Conservation (phyloP, 116 monocot genomes). For the Trichopus zeylanicus region DNA sequence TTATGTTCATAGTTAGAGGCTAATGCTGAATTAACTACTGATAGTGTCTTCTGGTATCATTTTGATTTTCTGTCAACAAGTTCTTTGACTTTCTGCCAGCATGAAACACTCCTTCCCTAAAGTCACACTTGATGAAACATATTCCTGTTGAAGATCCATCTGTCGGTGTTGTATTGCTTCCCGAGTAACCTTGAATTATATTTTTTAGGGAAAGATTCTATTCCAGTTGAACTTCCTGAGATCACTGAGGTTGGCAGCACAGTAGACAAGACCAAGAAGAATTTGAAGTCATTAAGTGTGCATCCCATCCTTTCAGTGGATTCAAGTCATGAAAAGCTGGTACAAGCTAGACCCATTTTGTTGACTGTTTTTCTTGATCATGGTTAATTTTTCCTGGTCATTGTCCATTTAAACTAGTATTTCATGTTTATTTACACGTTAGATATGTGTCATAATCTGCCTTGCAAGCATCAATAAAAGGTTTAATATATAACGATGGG, state of each 20-base stretch:
- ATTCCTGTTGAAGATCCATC: neutral
- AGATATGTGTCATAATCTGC: too few relatives aligned
- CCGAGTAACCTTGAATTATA: neutral
- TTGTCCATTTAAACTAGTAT: neutral
- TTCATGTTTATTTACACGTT: neutral
- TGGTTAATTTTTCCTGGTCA: neutral
- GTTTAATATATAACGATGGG: too few relatives aligned
- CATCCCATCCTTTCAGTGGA: constrained; percentile 29
- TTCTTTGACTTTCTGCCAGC: neutral
- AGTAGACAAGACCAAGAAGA: constrained; percentile 26
- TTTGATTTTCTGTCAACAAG: too few relatives aligned
- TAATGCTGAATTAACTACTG: too few relatives aligned
- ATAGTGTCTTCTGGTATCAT: too few relatives aligned
- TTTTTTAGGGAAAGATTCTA: constrained; percentile 33
- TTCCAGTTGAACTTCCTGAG: constrained; percentile 40
- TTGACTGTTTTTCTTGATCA: neutral
- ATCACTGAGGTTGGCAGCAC: constrained; percentile 18
- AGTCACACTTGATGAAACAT: neutral
- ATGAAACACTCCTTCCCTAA: neutral
- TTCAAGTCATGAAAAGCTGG: constrained; percentile 17
- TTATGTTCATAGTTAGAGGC: neutral
- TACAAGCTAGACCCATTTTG: constrained; percentile 7
- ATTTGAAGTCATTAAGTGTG: constrained; percentile 38
- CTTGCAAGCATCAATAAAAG: too few relatives aligned
- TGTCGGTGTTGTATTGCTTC: neutral